These are phyloP conservation scores for Alternaria gansuensis DNA, from an alignment of 2,329 filamentous ascomycete genomes.

Conservation along the genomic window DNA sequence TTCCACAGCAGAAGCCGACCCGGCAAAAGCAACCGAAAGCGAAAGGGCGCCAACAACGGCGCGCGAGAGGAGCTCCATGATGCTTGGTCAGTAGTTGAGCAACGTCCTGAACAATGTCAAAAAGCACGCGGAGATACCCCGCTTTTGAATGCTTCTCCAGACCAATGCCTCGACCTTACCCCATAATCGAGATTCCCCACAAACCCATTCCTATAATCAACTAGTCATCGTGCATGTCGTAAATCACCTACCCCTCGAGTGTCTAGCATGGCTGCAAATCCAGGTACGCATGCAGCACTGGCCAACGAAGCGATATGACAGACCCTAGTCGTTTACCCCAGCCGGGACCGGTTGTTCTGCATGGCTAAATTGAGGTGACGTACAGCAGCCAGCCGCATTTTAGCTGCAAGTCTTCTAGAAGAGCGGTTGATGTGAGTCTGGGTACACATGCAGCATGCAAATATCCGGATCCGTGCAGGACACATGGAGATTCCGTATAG, in stretches of 20 bases:
- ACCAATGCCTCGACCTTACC: constrained; percentile 17
- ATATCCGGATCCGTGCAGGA: constrained; percentile 11
- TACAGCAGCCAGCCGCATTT: constrained; percentile 18
- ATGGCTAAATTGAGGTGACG: constrained; percentile 40
- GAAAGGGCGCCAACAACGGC: constrained; percentile 39
- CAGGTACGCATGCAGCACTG: constrained; percentile 21
- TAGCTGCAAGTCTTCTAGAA: constrained; percentile 31
- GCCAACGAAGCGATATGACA: constrained; percentile 34
- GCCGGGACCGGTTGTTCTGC: constrained; percentile 40
- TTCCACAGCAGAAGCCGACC: constrained; percentile 42
- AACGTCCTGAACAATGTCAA: constrained; percentile 19
- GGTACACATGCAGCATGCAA: constrained; percentile 11
- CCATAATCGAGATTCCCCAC: constrained; percentile 7
- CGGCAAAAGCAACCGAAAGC: constrained; percentile 33
- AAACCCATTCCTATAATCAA: constrained; percentile 32
- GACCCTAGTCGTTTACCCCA: constrained; percentile 18
- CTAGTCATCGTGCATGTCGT: constrained; percentile 23
- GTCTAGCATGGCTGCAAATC: constrained; percentile 12
- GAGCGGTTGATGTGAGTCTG: constrained; percentile 2
- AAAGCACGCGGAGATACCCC: constrained; percentile 21
- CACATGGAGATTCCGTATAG: constrained; percentile 3
- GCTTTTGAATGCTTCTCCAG: constrained; percentile 20
- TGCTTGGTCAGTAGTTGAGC: constrained; percentile 16
- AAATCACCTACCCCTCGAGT: constrained; percentile 10
- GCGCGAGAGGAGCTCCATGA: constrained; percentile 45